Evolutionary conservation across 2,329 filamentous ascomycete species (phyloP).

Genomic region (Tympanopsis confertula): DNA sequence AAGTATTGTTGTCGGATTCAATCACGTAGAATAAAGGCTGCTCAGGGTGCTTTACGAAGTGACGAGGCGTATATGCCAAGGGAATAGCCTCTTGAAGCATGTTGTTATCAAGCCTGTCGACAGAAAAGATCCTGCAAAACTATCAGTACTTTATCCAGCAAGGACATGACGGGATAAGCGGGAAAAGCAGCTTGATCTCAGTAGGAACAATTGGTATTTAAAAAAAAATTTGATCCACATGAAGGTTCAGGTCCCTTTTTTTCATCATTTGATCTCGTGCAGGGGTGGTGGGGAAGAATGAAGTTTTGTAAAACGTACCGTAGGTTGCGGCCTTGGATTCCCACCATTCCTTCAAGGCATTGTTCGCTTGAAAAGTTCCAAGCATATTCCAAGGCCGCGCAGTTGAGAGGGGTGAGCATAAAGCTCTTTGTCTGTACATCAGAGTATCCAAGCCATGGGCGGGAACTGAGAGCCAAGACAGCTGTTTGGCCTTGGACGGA

Average conservation of each 20-base stretch:
- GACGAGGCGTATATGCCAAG: constrained; percentile 80
- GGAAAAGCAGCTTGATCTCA: constrained; percentile 60
- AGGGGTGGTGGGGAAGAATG: constrained; percentile 18
- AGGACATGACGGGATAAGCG: no score
- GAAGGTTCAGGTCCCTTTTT: constrained; percentile 43
- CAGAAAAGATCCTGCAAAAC: constrained; percentile 67
- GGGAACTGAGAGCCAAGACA: constrained; percentile 79
- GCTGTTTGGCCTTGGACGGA: constrained; percentile 74
- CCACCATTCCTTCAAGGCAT: constrained; percentile 86
- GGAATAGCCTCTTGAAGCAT: constrained; percentile 77
- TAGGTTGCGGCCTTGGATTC: constrained; percentile 78
- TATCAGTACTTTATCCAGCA: neutral
- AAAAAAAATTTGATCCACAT: constrained; percentile 39
- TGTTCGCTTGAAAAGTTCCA: constrained; percentile 96
- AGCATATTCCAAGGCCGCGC: constrained; percentile 78
- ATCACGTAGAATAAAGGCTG: constrained; percentile 87
- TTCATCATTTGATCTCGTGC: constrained; percentile 45
- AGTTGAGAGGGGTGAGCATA: constrained; percentile 83
- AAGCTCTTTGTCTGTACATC: constrained; percentile 79
- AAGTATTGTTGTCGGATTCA: constrained; percentile 82
- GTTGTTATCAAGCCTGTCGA: constrained; percentile 76
- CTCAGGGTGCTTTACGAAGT: constrained; percentile 78
- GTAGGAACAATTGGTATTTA: constrained; percentile 93
- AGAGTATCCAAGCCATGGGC: constrained; percentile 92
- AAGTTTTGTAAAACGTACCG: constrained; percentile 44